Evolutionary conservation across 148 eudicot species (phyloP).

Genomic region (Rhododendron henanense): DNA sequence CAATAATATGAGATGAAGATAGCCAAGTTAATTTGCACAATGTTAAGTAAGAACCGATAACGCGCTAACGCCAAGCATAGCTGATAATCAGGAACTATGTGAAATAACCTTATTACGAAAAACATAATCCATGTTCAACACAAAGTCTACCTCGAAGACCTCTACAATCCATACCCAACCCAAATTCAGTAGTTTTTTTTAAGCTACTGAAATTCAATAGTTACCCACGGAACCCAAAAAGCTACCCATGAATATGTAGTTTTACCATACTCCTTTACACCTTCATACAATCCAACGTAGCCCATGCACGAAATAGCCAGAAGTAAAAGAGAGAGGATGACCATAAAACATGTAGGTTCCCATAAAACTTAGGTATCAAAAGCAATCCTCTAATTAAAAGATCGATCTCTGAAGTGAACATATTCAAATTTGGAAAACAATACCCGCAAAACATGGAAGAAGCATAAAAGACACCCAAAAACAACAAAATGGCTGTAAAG

Average conservation of each 20-base stretch:
- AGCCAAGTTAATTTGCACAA: background rate
- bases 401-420: background rate
- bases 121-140: too few relatives aligned
- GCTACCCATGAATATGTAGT: too few relatives aligned
- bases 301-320: background rate
- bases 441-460: background rate
- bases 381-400: background rate
- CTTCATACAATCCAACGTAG: too few relatives aligned
- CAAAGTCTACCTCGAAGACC: too few relatives aligned
- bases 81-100: background rate
- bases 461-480: background rate
- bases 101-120: too few relatives aligned
- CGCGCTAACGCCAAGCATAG: background rate
- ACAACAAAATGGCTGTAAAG: background rate
- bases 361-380: background rate
- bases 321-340: background rate
- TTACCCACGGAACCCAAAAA: too few relatives aligned
- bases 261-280: too few relatives aligned
- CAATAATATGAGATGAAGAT: too few relatives aligned
- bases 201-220: too few relatives aligned
- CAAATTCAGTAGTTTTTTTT: too few relatives aligned
- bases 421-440: background rate
- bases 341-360: background rate
- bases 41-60: background rate
- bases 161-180: too few relatives aligned